Percentiles rank a stretch among this genome's conserved stretches.
Evolutionary conservation across 2,329 filamentous ascomycete genomes (phyloP).

Genomic region (Calonectria leucothoes): DNA sequence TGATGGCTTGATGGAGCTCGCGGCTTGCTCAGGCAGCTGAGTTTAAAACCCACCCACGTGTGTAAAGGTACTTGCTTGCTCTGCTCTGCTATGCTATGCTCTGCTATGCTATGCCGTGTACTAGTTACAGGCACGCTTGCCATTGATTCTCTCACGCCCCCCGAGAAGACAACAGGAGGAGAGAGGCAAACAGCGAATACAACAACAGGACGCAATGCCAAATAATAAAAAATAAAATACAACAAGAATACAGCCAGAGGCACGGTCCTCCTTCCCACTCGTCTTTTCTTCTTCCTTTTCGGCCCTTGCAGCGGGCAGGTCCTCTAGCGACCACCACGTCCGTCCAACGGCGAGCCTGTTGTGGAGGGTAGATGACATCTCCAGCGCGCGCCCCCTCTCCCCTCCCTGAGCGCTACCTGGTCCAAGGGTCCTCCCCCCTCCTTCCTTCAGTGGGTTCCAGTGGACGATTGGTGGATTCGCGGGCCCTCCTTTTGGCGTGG

Average conservation of each 20-base stretch:
- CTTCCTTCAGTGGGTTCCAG: conserved; percentile 3
- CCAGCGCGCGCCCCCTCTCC: background rate
- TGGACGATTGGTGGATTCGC: conserved; percentile 9
- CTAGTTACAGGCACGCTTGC: background rate
- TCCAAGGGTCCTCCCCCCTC: background rate
- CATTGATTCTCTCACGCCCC: background rate
- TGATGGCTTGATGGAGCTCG: conserved; percentile 3
- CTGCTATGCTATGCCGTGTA: background rate
- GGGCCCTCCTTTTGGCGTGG: background rate
- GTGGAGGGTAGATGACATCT: conserved; percentile 2
- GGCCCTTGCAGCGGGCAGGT: conserved; percentile 5
- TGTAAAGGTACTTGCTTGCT: conserved; percentile 2
- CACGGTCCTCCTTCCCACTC: background rate
- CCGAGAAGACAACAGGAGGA: background rate
- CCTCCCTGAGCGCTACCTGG: background rate
- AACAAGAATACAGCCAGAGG: too few relatives aligned
- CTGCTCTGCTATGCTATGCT: background rate
- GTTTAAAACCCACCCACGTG: background rate
- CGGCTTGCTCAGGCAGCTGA: background rate
- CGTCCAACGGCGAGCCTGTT: background rate
- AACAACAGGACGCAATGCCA: too few relatives aligned
- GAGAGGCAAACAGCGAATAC: too few relatives aligned
- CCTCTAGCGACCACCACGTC: background rate
- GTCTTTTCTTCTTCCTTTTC: background rate
- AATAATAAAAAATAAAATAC: background rate